phyloP scores from a whole-genome alignment of 1,284 basidiomycete genomes.

The Rhodotorula mucilaginosa region DNA sequence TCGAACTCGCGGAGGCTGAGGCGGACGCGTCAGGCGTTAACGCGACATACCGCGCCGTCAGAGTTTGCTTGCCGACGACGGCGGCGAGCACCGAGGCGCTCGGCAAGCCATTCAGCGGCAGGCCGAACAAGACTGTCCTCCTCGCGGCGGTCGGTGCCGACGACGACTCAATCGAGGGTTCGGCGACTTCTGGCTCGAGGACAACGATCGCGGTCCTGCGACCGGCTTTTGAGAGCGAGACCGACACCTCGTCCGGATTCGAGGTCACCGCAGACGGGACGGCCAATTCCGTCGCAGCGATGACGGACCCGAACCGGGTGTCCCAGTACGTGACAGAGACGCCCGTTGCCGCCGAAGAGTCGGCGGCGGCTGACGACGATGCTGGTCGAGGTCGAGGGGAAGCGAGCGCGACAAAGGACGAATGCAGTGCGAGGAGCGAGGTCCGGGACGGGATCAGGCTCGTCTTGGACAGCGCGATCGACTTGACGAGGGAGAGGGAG shows the following conservation, averaged over 20 bases:
- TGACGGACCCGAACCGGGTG: constrained; percentile 36
- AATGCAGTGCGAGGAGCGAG: constrained; percentile 35
- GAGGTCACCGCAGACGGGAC: constrained; percentile 34
- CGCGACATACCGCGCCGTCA: constrained; percentile 33
- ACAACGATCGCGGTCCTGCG: constrained; percentile 25
- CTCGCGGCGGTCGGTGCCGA: background rate
- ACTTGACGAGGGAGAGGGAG: constrained; percentile 22
- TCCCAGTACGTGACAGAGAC: constrained; percentile 33
- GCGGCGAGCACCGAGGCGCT: constrained; percentile 37
- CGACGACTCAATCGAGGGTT: too few relatives aligned
- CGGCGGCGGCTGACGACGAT: background rate
- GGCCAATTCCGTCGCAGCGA: constrained; percentile 23
- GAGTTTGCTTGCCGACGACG: constrained; percentile 39
- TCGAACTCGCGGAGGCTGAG: background rate
- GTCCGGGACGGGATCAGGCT: constrained; percentile 10
- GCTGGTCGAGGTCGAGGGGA: constrained; percentile 3
- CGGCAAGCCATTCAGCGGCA: constrained; percentile 34
- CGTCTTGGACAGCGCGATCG: constrained; percentile 21
- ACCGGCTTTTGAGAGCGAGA: constrained; percentile 21
- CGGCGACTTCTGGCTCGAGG: constrained; percentile 5
- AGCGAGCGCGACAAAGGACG: constrained; percentile 35
- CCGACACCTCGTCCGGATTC: constrained; percentile 4
- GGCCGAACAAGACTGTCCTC: constrained; percentile 33
- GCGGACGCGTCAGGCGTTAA: background rate
- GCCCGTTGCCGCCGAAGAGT: background rate